These are phyloP conservation scores for Centella asiatica DNA, from an alignment of 129 eudicot species.

Conservation along the genomic window DNA sequence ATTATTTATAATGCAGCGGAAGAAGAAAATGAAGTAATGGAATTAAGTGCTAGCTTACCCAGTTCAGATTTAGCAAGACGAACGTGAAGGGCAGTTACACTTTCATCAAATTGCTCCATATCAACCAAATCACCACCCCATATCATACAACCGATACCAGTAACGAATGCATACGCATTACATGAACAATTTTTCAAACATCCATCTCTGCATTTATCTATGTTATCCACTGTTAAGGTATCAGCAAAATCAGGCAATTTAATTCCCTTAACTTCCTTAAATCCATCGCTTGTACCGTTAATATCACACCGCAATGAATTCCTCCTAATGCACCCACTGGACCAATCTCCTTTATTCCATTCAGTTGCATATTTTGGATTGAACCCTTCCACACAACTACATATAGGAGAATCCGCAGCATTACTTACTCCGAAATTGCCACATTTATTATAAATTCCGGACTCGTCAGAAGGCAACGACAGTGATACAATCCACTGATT, in stretches of 20 bases:
- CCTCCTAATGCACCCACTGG: slow-evolving; percentile 52
- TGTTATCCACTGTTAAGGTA: background rate
- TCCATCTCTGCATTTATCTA: slow-evolving; percentile 21
- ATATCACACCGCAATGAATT: slow-evolving; percentile 26
- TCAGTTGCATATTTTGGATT: slow-evolving; percentile 18
- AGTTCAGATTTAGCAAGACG: slow-evolving; percentile 55
- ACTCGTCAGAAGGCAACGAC: slow-evolving; percentile 32
- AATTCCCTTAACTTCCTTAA: slow-evolving; percentile 19
- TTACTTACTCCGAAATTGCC: slow-evolving; percentile 51
- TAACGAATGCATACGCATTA: slow-evolving; percentile 38
- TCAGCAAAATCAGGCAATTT: slow-evolving; percentile 63
- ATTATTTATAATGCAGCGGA: background rate
- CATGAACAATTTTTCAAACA: slow-evolving; percentile 66
- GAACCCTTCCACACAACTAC: slow-evolving; percentile 60
- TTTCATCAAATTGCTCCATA: slow-evolving; percentile 43
- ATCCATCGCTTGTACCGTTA: slow-evolving; percentile 37
- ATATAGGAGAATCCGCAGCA: slow-evolving; percentile 10
- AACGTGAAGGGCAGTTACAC: slow-evolving; percentile 43
- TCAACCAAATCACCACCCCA: slow-evolving; percentile 59
- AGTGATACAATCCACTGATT: slow-evolving; percentile 26
- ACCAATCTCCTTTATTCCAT: slow-evolving; percentile 41
- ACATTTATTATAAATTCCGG: slow-evolving; percentile 45
- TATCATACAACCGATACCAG: slow-evolving; percentile 55
- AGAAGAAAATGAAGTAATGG: background rate
- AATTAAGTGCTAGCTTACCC: slow-evolving; percentile 25